Base-by-base conservation (phyloP, 2,329 filamentous ascomycete genomes). In the Aspergillus neoniger region DNA sequence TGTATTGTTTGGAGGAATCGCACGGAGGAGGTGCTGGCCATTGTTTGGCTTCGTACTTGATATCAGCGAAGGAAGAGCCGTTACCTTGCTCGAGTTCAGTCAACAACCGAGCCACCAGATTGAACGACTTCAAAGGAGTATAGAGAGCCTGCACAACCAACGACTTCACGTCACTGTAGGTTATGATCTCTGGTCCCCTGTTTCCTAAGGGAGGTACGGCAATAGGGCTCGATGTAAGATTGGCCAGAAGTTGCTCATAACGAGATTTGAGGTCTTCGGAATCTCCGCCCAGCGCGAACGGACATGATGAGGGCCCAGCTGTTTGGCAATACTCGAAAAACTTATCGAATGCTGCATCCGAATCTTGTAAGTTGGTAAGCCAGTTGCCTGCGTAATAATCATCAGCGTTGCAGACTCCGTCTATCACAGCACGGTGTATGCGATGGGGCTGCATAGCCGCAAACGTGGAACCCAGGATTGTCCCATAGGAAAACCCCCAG, bases 391-490 rank as follows among this genome's bases (percentile, higher is more conserved):
- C 28, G 17, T 58, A 58, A 36, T 54, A 54, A 21, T 58, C 56
- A 14, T 23, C 5, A 19, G 21, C 49, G 38, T 58, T 39, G 19
- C 23, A 36, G 17, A 58, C 57, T 19, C 56, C 56, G 43, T 58
- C 56, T 5, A 58, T 47, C 3, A 58, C 49, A 19, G 39, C 49
- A 30, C 56, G 56, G 8, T 47, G 14, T 14, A 58, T 47, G 28
- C 56, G 49, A 53, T 47, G 48, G 4, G 56, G 56, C 14, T 58
- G 49, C 56, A 58, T 58, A 5, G 56, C 49, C n/a, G 56, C 49
- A 30, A 58, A 53, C 3, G 56, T 58, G 9, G 41, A 17, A 17
- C 56, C 56, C 17, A 47, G 39, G 32, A 53, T 9, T 21, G 25
- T 53, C 8, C 56, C 56, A 21, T 58, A 58, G 9, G 49, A 58